A percentile compares a stretch with the other conserved stretches of the same genome.
Evolutionary conservation across 2,329 filamentous ascomycete genomes (phyloP).

Genomic region (Ophioceras dolichostomum): DNA sequence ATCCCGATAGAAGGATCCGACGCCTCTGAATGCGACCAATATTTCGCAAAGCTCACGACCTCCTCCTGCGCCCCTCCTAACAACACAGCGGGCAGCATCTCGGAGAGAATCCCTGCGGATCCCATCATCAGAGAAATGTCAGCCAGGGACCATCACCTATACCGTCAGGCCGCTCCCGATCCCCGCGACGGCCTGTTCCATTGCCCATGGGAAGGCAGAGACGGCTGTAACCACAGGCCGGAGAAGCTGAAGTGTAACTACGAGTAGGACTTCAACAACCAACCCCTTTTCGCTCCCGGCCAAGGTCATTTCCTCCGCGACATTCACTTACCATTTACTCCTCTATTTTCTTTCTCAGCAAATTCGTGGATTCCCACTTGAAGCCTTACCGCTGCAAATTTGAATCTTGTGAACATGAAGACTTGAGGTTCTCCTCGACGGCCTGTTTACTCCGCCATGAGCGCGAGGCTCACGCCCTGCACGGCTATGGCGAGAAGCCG

Average conservation of each 20-base stretch:
- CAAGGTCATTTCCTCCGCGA: no score
- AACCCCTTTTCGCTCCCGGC: background rate
- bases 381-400: slow-evolving; percentile 95
- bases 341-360: slow-evolving; percentile 46
- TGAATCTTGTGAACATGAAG: slow-evolving; percentile 65
- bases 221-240: slow-evolving; percentile 72
- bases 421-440: slow-evolving; percentile 85
- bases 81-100: no score
- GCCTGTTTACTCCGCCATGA: slow-evolving; percentile 91
- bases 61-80: no score
- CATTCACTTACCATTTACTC: background rate
- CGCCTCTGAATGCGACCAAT: no score
- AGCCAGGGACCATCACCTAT: slow-evolving; percentile 57
- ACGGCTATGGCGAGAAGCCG: slow-evolving; percentile 86
- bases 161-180: slow-evolving; percentile 51
- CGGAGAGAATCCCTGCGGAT: no score
- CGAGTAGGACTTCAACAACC: slow-evolving; percentile 62
- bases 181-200: slow-evolving; percentile 81
- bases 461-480: slow-evolving; percentile 89
- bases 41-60: no score
- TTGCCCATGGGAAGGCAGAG: slow-evolving; percentile 71
- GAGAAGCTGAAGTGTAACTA: slow-evolving; percentile 99
- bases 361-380: slow-evolving; percentile 92
- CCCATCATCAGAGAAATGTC: no score
- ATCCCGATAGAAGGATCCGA: no score